A percentile compares a stretch with the other conserved stretches of the same genome.
Conservation (phyloP, 345 rosid genomes). For the Populus deltoides region DNA sequence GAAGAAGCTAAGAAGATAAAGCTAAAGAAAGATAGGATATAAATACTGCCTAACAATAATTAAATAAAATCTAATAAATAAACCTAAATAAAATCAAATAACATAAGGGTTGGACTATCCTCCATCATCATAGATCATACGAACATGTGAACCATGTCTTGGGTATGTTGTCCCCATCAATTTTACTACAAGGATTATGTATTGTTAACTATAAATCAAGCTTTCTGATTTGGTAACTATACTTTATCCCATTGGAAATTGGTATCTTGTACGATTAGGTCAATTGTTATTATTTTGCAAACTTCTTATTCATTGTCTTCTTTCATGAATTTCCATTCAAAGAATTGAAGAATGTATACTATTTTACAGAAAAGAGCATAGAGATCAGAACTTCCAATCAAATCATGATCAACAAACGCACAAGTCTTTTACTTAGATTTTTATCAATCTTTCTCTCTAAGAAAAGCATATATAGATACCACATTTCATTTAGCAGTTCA, state of each 20-base stretch:
- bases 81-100: no score
- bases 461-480: neutral
- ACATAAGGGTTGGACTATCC: no score
- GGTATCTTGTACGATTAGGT: neutral
- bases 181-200: neutral
- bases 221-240: neutral
- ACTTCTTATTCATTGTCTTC: neutral
- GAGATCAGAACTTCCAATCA: neutral
- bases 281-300: neutral
- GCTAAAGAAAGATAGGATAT: no score
- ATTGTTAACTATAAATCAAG: neutral
- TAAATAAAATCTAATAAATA: no score
- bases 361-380: neutral
- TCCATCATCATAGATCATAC: no score
- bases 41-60: no score
- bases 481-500: neutral
- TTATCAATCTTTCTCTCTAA: neutral
- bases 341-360: neutral
- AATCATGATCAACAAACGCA: neutral
- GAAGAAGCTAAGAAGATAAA: no score
- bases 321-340: neutral
- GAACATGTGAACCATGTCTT: no score
- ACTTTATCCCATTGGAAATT: neutral
- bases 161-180: no score
- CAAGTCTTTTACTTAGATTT: neutral